A percentile compares a stretch with the other conserved stretches of the same genome.
Evolutionary conservation across 1,284 basidiomycete genomes (phyloP).

Genomic region (Rhodotorula sp.): DNA sequence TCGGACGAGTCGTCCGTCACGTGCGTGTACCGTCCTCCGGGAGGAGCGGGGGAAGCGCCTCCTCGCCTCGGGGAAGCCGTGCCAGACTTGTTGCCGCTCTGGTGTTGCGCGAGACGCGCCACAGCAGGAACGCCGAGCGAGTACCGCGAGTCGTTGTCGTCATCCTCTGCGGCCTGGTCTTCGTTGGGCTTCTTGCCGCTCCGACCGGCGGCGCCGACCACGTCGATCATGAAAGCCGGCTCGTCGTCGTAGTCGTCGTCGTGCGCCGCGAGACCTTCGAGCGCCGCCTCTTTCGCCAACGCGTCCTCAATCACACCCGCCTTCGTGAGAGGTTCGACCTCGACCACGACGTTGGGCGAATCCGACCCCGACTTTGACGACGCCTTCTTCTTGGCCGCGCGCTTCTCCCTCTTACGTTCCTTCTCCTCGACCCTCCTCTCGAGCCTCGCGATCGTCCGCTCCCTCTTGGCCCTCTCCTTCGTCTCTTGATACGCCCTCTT

Average conservation of each 20-base stretch:
- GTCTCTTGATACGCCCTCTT: conserved; percentile 19
- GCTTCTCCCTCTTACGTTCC: conserved; percentile 11
- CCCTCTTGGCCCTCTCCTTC: conserved; percentile 18
- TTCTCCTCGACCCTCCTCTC: conserved; percentile 23
- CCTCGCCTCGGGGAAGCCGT: not conserved
- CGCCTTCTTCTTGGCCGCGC: conserved; percentile 9
- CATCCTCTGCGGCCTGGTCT: not conserved
- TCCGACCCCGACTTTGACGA: conserved; percentile 1
- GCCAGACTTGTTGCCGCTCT: not conserved
- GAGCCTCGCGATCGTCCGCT: conserved; percentile 24
- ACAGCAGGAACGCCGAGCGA: conserved; percentile 22
- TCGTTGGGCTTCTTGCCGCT: too few species aligned
- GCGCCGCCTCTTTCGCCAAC: conserved; percentile 4
- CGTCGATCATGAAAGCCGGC: conserved; percentile 10
- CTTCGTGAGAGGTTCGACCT: not conserved
- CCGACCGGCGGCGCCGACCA: not conserved
- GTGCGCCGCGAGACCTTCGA: not conserved
- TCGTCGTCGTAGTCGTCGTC: not conserved
- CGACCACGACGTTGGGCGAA: not conserved
- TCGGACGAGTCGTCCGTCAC: conserved; percentile 15
- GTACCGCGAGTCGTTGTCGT: conserved; percentile 31
- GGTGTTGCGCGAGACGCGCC: not conserved
- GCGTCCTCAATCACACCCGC: conserved; percentile 13
- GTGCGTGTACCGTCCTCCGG: not conserved
- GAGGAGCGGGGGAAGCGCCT: not conserved